Evolutionary conservation across 2,329 filamentous ascomycete genomes (phyloP).

Genomic region (Domatiomyces globalis): DNA sequence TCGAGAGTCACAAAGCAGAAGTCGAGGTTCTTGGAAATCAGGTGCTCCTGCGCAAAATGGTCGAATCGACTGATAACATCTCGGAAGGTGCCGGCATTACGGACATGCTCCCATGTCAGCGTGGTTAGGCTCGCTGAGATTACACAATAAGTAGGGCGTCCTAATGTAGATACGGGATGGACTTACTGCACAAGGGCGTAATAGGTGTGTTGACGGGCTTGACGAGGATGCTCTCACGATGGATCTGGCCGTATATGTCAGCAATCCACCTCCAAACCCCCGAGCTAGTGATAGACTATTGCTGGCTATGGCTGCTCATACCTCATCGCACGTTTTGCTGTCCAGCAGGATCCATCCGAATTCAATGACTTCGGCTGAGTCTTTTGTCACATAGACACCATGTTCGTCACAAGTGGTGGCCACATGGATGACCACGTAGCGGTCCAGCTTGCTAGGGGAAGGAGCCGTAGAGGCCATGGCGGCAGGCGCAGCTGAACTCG

Average conservation of each 20-base stretch:
- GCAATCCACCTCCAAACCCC: slow-evolving; percentile 5
- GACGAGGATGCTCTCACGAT: slow-evolving; percentile 89
- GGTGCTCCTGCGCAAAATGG: slow-evolving; percentile 79
- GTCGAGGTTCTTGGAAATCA: slow-evolving; percentile 80
- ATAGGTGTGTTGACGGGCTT: slow-evolving; percentile 98
- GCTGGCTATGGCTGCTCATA: slow-evolving; percentile 35
- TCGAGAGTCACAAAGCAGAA: slow-evolving; percentile 98
- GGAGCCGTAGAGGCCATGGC: slow-evolving; percentile 21
- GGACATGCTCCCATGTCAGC: slow-evolving; percentile 96
- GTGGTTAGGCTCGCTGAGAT: slow-evolving; percentile 80
- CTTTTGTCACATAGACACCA: slow-evolving; percentile 97
- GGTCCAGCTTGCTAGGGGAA: slow-evolving; percentile 64
- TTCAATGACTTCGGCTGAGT: slow-evolving; percentile 98
- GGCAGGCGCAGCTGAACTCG: neutral
- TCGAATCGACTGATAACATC: slow-evolving; percentile 95
- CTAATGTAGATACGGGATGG: slow-evolving; percentile 14
- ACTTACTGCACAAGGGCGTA: slow-evolving; percentile 96
- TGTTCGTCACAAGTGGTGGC: slow-evolving; percentile 98
- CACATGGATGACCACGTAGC: slow-evolving; percentile 96
- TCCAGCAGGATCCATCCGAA: slow-evolving; percentile 95
- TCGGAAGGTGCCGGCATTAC: slow-evolving; percentile 90
- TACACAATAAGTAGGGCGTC: slow-evolving; percentile 10
- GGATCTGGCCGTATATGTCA: slow-evolving; percentile 46
- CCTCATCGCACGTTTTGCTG: slow-evolving; percentile 83
- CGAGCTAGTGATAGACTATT: slow-evolving; percentile 2